Evolutionary conservation across 306 rosid genomes (phyloP).

Genomic region (Hylodesmum podocarpum): DNA sequence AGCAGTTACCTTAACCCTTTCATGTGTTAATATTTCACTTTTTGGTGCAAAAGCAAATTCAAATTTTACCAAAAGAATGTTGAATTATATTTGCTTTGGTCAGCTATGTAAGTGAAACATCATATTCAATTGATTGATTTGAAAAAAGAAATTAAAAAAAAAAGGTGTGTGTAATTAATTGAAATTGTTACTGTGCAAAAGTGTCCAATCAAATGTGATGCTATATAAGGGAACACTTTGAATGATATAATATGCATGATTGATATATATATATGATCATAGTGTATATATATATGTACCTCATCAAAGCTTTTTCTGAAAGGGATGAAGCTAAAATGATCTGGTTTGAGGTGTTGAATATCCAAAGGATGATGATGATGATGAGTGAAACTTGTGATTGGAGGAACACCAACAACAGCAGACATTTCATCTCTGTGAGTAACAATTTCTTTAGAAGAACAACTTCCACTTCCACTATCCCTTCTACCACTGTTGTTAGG

Average conservation of each 20-base stretch:
- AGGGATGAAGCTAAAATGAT: conserved; percentile 76
- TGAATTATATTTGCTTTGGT: background rate
- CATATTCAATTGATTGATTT: conserved; percentile 2
- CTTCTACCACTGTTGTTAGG: conserved; percentile 29
- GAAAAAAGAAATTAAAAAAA: too few relatives aligned
- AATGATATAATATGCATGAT: background rate
- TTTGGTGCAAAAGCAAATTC: conserved; percentile 12
- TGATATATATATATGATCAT: background rate
- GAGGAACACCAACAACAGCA: conserved; percentile 45
- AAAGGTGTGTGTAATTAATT: conserved; percentile 12
- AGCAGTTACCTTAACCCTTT: conserved; percentile 32
- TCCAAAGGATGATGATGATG: conserved; percentile 48
- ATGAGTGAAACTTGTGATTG: conserved; percentile 43
- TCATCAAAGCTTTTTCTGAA: conserved; percentile 75
- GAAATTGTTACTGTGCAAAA: background rate
- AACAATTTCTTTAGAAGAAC: conserved; percentile 68
- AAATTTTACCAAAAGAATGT: conserved; percentile 13
- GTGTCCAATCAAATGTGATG: background rate
- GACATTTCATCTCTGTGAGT: conserved; percentile 54
- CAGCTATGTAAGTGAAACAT: conserved; percentile 12
- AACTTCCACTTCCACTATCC: conserved; percentile 61
- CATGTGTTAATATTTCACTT: background rate
- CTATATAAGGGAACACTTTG: background rate
- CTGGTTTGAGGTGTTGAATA: conserved; percentile 69
- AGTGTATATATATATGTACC: conserved; percentile 34